Evolutionary conservation across 768 basidiomycete species (phyloP).

Genomic region (Tephrocybe sp.): DNA sequence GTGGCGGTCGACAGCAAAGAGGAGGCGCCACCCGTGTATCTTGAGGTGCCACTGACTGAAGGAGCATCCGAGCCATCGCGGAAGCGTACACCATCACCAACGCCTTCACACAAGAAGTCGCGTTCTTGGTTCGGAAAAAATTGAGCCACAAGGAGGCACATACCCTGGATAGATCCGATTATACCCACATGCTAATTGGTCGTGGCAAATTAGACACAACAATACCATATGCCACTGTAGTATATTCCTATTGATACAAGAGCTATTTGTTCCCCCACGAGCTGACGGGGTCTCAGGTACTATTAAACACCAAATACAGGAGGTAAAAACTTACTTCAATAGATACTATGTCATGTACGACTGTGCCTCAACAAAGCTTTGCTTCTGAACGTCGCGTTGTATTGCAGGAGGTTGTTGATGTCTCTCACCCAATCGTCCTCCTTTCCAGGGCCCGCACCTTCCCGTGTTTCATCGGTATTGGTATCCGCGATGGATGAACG

Average conservation of each 20-base stretch:
- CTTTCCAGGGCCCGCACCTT: conserved; percentile 75
- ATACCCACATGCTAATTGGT: not conserved
- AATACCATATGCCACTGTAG: too few species aligned
- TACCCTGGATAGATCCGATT: not conserved
- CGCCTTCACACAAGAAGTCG: conserved; percentile 11
- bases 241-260: too few species aligned
- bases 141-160: not conserved
- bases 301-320: too few species aligned
- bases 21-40: conserved; percentile 44
- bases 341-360: conserved; percentile 42
- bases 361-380: conserved; percentile 79
- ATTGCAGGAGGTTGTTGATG: conserved; percentile 92
- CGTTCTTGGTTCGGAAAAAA: conserved; percentile 18
- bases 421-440: conserved; percentile 97
- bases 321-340: too few species aligned
- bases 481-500: conserved; percentile 71
- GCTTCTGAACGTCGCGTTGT: conserved; percentile 92
- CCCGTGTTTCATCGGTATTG: conserved; percentile 40
- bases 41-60: conserved; percentile 28
- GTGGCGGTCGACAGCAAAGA: conserved; percentile 20
- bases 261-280: too few species aligned
- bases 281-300: too few species aligned
- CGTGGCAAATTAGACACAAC: too few species aligned
- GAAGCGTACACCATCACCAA: conserved; percentile 21
- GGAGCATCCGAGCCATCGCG: conserved; percentile 19